phyloP scores from a whole-genome alignment of 139 green algal species.

The Tetraselmis chui region DNA sequence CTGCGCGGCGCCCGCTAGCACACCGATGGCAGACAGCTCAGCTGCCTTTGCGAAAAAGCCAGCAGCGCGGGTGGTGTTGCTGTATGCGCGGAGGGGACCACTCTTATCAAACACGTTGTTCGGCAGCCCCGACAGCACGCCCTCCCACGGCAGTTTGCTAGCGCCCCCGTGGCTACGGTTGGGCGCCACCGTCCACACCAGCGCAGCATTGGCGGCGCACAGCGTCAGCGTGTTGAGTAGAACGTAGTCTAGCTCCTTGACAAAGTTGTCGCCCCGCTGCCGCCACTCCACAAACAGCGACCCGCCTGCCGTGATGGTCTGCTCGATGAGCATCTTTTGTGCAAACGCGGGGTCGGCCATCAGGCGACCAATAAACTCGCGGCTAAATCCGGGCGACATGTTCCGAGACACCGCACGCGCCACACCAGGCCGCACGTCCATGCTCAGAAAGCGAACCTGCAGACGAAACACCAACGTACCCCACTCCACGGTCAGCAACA shows the following conservation, averaged over 20 bases:
- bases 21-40: constrained; percentile 83
- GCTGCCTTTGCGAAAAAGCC: constrained; percentile 74
- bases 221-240: constrained; percentile 79
- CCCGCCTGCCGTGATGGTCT: constrained; percentile 57
- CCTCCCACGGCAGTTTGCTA: constrained; percentile 81
- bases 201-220: constrained; percentile 65
- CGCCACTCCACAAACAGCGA: constrained; percentile 74
- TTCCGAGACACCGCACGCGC: constrained; percentile 71
- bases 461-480: too few relatives aligned
- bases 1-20: constrained; percentile 45
- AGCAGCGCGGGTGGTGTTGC: constrained; percentile 37
- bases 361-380: constrained; percentile 85
- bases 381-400: constrained; percentile 61
- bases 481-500: too few relatives aligned
- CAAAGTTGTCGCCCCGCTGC: constrained; percentile 54
- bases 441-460: constrained; percentile 71
- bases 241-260: constrained; percentile 82
- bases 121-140: constrained; percentile 52
- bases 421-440: constrained; percentile 84
- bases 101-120: constrained; percentile 78
- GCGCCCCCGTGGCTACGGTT: constrained; percentile 62
- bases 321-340: constrained; percentile 88
- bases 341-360: constrained; percentile 96
- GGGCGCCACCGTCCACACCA: constrained; percentile 84
- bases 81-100: constrained; percentile 76